Percentiles rank a stretch among this genome's conserved stretches.
Evolutionary conservation across 176 grass and related monocot genomes (phyloP).

Genomic region (Zea luxurians): DNA sequence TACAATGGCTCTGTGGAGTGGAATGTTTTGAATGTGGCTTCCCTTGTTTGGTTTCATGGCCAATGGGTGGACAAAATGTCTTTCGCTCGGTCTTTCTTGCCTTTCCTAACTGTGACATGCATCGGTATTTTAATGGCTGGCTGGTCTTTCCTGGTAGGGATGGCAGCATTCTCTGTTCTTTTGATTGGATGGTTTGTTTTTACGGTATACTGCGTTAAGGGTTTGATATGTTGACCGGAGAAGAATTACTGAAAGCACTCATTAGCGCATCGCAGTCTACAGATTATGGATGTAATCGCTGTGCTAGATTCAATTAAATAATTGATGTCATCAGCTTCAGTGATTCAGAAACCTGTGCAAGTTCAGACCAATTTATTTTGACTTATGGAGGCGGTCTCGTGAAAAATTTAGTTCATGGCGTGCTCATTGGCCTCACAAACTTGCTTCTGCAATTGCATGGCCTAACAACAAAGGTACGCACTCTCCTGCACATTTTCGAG

Average conservation of each 20-base stretch:
- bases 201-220: conserved; percentile 64
- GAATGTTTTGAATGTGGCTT: conserved; percentile 65
- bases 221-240: conserved; percentile 52
- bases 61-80: conserved; percentile 77
- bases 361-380: neutral
- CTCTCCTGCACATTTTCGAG: neutral
- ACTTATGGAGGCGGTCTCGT: neutral
- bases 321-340: neutral
- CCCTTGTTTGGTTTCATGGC: conserved; percentile 68
- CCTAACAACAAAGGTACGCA: neutral
- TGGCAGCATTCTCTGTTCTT: conserved; percentile 71
- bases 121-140: conserved; percentile 72
- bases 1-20: conserved; percentile 56
- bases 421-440: neutral
- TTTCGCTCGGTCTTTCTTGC: conserved; percentile 58
- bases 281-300: neutral
- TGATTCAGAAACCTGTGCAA: neutral
- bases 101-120: conserved; percentile 60
- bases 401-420: neutral
- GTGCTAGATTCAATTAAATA: neutral
- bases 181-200: conserved; percentile 85
- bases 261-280: neutral
- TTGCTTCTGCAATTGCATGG: neutral
- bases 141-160: conserved; percentile 84
- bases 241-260: conserved; percentile 13